Evolutionary conservation across 2,329 filamentous ascomycete genomes (phyloP), one percentile per base, ranked within the genome.

Genomic region (Trichophyton equinum): DNA sequence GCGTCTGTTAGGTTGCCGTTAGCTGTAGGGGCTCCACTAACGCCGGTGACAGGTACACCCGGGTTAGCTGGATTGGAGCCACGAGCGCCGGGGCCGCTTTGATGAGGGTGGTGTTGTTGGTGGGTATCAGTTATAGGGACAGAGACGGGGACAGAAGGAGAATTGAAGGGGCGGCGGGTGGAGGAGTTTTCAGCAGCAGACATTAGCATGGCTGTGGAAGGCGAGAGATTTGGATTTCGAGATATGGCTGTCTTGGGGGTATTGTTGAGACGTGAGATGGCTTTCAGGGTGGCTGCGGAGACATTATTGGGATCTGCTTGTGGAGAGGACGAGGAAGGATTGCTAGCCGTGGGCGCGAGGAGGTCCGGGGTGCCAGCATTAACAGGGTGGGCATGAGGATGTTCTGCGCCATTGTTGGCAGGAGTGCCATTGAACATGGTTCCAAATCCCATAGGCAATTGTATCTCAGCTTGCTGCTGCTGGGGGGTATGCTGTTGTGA

Each of bases 391-490:
- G 22, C 51, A 22, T 30, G 61, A 46, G 20, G 58, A 25, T 47
- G 44, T 25, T 53, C 27, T 56, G 22, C 11, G 47, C 15, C 27
- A 42, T 30, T 60, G 47, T 51, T 57, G 63, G 38, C 18, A 36
- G 57, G 9, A n/a, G 22, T 22, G 25, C 46, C 27, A 13, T 44
- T 47, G 57, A 75, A 75, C 71, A 75, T 74, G 9, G 68, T 72
- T 36, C 74, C 73, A 59, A 73, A 75, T 0, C 73, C 73, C 15
- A 72, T 71, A 1, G 73, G 73, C 25, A 75, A 60, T 36, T 68
- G 68, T 44, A 71, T 65, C 7, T 65, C 62, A 18, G 62, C 51
- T n/a, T 61, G 22, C 11, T 55, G 60, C 47, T 33, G 47, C 42
- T 57, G 55, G 8, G 49, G 49, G 8, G 33, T 40, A 40, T 57